Conservation (phyloP, 108 stramenopile genomes). For the Cyclotella sp. region DNA sequence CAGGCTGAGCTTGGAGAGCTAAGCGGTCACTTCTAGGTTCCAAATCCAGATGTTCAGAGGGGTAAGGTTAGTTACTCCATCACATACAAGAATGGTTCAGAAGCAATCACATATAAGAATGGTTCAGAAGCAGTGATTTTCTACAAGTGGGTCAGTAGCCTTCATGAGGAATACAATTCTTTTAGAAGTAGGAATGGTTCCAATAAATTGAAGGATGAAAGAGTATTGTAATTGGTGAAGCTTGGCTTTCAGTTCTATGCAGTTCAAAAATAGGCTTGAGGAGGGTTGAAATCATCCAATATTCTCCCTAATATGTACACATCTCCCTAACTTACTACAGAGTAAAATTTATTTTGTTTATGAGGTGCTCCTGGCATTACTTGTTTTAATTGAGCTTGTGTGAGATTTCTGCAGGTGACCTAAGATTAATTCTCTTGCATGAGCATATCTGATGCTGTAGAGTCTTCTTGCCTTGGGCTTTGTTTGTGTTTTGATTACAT, state of each 20-base stretch:
- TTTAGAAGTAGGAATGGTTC: constrained; percentile 14
- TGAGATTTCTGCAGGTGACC: too few relatives aligned
- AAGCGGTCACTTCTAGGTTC: constrained; percentile 35
- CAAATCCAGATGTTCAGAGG: constrained; percentile 8
- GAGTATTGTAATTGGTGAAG: constrained; percentile 16
- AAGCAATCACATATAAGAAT: too few relatives aligned
- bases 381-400: too few relatives aligned
- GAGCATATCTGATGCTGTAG: too few relatives aligned
- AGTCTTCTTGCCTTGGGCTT: too few relatives aligned
- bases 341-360: too few relatives aligned
- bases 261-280: not conserved
- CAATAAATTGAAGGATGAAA: constrained; percentile 20
- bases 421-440: too few relatives aligned
- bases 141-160: constrained; percentile 25
- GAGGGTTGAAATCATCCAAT: not conserved
- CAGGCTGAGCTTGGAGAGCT: constrained; percentile 25
- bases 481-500: too few relatives aligned
- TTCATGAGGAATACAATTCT: constrained; percentile 22
- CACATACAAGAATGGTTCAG: too few relatives aligned
- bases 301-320: too few relatives aligned
- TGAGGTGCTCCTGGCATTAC: too few relatives aligned
- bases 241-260: constrained; percentile 35
- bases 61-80: not conserved
- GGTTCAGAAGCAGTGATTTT: constrained; percentile 29
- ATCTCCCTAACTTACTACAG: too few relatives aligned